A percentile compares a stretch with the other conserved stretches of the same genome.
Evolutionary conservation across 305 asterid species (phyloP).

Genomic region (Lippia alba): DNA sequence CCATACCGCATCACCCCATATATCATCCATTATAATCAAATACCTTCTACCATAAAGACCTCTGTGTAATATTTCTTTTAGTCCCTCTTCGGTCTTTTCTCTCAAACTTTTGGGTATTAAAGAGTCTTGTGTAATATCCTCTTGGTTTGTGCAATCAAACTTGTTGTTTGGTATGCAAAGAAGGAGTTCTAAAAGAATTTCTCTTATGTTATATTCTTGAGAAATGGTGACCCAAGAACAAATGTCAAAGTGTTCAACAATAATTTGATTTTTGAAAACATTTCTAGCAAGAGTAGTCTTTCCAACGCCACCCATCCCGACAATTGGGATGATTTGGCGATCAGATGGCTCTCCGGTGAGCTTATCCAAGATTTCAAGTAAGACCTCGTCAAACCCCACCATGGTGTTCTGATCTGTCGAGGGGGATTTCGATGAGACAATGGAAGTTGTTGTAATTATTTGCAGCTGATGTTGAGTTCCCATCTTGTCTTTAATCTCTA

Average conservation of each 20-base stretch:
- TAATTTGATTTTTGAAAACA: background rate
- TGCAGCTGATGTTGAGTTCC: background rate
- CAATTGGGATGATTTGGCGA: too few species aligned
- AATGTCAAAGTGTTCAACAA: background rate
- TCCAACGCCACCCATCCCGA: background rate
- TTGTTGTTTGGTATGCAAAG: too few species aligned
- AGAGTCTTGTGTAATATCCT: too few species aligned
- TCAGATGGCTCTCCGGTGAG: too few species aligned
- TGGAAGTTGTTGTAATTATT: background rate
- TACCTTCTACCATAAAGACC: background rate
- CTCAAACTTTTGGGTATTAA: too few species aligned
- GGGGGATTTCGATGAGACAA: background rate
- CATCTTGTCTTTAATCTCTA: too few species aligned
- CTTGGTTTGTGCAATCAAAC: too few species aligned
- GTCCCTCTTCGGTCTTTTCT: background rate
- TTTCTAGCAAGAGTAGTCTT: background rate
- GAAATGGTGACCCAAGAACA: background rate
- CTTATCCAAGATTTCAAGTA: too few species aligned
- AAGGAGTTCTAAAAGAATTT: constrained; percentile 1
- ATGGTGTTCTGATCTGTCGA: background rate
- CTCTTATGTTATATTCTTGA: background rate
- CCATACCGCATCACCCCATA: background rate
- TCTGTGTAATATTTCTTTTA: background rate
- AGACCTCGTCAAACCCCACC: background rate
- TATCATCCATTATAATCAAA: background rate